Base-by-base conservation (phyloP, 129 eudicot genomes). In the Kitagawia praeruptora region DNA sequence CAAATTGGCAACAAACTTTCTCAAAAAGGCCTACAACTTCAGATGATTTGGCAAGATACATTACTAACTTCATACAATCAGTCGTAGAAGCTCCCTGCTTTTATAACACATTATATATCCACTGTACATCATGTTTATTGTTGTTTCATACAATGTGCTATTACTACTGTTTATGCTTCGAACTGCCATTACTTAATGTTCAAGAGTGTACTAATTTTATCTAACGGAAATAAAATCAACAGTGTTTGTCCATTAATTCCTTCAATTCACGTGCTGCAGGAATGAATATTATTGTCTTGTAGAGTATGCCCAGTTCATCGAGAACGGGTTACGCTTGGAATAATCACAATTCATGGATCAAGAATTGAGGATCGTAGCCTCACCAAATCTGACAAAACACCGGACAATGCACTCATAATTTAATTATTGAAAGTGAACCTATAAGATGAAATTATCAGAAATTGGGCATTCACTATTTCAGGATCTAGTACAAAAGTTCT, bases 1-100 rank as follows among this genome's bases (percentile, higher is more conserved):
- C 45, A 97, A 92, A 6, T 90, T 87, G 37, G 98, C 99, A 49
- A 80, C 98, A 0, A 96, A 79, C 81, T 96, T 92, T 83, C 93
- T 96, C 3, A 96, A 92, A 85, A 92, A 90, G 86, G 88, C 99
- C 8, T 96, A 92, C 83, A 18, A 46, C 66, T 23, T 58, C 66
- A 7, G 31, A 16, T n/a, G 13, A 14, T 27, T 18, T 0, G 6
- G 13, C 2, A 15, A 23, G 39, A n/a, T 44, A 5, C 58, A 2
- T 45, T 23, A 74, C 77, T 73, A 73, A 42, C 53, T 73, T 70
- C 28, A 70, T 70, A 70, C 48, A 19, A 39, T 31, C 14, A 6
- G 75, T 19, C 28, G 71, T 3, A 28, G 8, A 23, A 21, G 66
- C 27, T 58, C 12, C 31, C 66, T 58, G 66, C 66, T 58, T 56